Evolutionary conservation across 192 early-diverging fungal genomes (phyloP), one percentile per base, ranked within the genome.

Genomic region (Piromyces sp.): DNA sequence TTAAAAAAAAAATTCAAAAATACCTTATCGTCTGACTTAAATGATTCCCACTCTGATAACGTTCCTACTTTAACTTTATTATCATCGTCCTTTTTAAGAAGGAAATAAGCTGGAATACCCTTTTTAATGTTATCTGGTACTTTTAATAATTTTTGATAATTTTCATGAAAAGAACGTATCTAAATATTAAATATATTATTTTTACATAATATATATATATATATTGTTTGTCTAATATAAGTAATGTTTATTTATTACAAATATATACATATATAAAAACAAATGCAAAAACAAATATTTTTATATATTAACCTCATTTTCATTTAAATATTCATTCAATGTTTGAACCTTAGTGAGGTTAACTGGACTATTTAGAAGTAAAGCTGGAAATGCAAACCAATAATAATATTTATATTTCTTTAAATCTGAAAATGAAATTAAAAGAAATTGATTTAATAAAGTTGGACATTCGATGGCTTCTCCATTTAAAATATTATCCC

Each of bases 361-460:
- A 79, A 87, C 86, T 13, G 95, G 89, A 16, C 87, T 89, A 19
- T 93, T 87, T 0, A 94, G 89, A 30, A 93, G 85, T 19, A 98
- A 84, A 0, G 95, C 96, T 1, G 97, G 97, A 84, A 97, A 97
- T 11, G 91, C 94, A 82, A 96, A 96, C 96, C 95, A 96, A 85
- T 96, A 97, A 84, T 93, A 94, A 84, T 95, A 99, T 83, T 90
- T 93, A 89, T 95, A 97, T 85, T 95, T 95, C 84, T 99, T 99
- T 81, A 99, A 84, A 85, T 99, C 96, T 1, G 96, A 95, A 88
- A 96, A 98, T n/a, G 96, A 93, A 22, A 98, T 79, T 30, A 97
- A 84, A 17, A 93, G 80, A 84, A 98, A 97, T 19, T 86, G 88
- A 80, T 88, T 89, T 37, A 99, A 87, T 15, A 93, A 84, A 30